Conservation (phyloP, 805 yeast genomes). For the Blastobotrys robertii region DNA sequence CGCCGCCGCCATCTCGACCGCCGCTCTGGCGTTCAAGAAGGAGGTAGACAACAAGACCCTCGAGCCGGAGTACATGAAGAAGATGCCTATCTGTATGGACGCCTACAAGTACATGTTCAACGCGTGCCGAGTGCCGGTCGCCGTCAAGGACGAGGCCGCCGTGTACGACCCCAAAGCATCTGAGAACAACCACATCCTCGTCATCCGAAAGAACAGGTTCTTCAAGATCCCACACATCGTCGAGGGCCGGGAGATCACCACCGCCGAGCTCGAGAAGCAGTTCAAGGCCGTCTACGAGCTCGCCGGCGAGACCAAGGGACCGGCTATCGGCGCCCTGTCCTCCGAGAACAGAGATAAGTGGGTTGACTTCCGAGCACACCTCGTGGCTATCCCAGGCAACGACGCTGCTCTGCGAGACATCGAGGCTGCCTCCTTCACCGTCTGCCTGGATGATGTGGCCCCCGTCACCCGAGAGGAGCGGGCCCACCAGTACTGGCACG, state of each 20-base stretch:
- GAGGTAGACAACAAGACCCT: constrained; percentile 60
- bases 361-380: constrained; percentile 48
- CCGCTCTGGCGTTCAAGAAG: constrained; percentile 58
- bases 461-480: constrained; percentile 79
- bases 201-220: constrained; percentile 66
- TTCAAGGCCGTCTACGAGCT: constrained; percentile 43
- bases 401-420: constrained; percentile 53
- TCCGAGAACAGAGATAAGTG: constrained; percentile 80
- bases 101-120: constrained; percentile 87
- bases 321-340: constrained; percentile 70
- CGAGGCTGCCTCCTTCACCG: constrained; percentile 66
- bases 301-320: constrained; percentile 34
- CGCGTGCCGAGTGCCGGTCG: constrained; percentile 52
- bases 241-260: constrained; percentile 29
- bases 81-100: constrained; percentile 88
- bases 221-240: constrained; percentile 49
- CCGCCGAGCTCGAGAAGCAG: constrained; percentile 39
- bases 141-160: constrained; percentile 49
- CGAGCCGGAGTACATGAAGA: constrained; percentile 69
- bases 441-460: constrained; percentile 62
- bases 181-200: constrained; percentile 58
- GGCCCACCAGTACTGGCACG: constrained; percentile 85
- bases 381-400: constrained; percentile 41
- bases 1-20: constrained; percentile 63
- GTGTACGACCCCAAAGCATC: constrained; percentile 34